These are phyloP conservation scores for Apiotrichum siamense DNA, from an alignment of 1,284 basidiomycete genomes.

Conservation along the genomic window DNA sequence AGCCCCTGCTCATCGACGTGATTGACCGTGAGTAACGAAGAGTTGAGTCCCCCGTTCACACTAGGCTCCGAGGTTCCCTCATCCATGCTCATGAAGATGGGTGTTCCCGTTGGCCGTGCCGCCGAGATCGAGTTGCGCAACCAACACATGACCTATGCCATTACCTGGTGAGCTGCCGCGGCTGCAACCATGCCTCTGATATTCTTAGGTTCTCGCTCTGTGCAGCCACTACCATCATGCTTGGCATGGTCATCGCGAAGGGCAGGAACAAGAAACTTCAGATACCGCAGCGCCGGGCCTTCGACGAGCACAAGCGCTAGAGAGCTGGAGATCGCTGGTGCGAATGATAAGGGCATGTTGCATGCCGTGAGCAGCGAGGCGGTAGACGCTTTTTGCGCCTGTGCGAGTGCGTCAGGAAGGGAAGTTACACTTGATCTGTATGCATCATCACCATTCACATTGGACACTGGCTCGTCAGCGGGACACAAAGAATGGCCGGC, in stretches of 20 bases:
- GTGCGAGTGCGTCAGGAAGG: no score
- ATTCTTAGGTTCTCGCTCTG: slow-evolving; percentile 51
- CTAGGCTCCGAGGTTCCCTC: slow-evolving; percentile 68
- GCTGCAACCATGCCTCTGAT: slow-evolving; percentile 6
- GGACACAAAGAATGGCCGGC: background rate
- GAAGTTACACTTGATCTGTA: background rate
- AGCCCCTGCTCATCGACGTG: slow-evolving; percentile 79
- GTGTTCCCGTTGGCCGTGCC: slow-evolving; percentile 77
- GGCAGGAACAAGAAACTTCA: slow-evolving; percentile 24
- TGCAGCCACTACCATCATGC: slow-evolving; percentile 48
- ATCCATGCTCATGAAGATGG: slow-evolving; percentile 62
- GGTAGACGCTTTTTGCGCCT: no score
- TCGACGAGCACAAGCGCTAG: slow-evolving; percentile 8
- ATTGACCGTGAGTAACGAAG: slow-evolving; percentile 49
- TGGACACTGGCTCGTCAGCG: background rate
- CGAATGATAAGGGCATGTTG: no score
- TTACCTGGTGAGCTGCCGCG: slow-evolving; percentile 89
- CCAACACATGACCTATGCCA: slow-evolving; percentile 89
- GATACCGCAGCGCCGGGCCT: slow-evolving; percentile 7
- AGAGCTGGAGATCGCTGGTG: no score
- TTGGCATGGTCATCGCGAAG: slow-evolving; percentile 41
- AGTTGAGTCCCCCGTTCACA: background rate
- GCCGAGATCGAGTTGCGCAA: slow-evolving; percentile 86
- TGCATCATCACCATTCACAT: slow-evolving; percentile 2
- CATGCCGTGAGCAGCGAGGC: no score